Conservation (phyloP, 208 protist species). For the Leishmania major region DNA sequence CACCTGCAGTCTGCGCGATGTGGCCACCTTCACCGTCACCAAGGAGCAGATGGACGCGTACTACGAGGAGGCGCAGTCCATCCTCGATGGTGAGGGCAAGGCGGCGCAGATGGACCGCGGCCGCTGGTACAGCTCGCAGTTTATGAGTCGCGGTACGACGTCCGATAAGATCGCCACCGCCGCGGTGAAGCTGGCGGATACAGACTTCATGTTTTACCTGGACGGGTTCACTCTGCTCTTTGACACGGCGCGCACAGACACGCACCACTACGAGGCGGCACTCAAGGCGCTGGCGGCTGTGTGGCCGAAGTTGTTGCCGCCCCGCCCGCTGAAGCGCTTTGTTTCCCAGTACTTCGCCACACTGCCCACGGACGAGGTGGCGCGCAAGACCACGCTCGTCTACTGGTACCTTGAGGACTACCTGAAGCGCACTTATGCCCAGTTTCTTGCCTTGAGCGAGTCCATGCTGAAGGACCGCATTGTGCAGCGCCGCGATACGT, state of each 20-base stretch:
- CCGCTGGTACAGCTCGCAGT: slow-evolving; percentile 90
- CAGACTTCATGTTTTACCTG: slow-evolving; percentile 92
- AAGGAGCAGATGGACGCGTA: slow-evolving; percentile 88
- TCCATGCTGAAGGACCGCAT: slow-evolving; percentile 90
- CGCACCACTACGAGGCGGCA: slow-evolving; percentile 91
- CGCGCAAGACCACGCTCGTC: slow-evolving; percentile 70
- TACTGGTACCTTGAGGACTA: slow-evolving; percentile 94
- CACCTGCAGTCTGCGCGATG: slow-evolving; percentile 87
- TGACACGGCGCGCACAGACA: slow-evolving; percentile 87
- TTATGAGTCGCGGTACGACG: slow-evolving; percentile 85
- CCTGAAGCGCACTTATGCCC: slow-evolving; percentile 89
- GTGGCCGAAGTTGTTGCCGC: slow-evolving; percentile 88
- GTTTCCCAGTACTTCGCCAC: slow-evolving; percentile 92
- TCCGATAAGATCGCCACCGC: slow-evolving; percentile 88
- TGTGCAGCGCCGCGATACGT: slow-evolving; percentile 82
- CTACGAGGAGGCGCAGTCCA: slow-evolving; percentile 79
- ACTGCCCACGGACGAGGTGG: slow-evolving; percentile 68
- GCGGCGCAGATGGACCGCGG: slow-evolving; percentile 70
- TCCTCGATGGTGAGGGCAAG: slow-evolving; percentile 66
- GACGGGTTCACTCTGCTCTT: slow-evolving; percentile 91
- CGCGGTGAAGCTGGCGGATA: slow-evolving; percentile 90
- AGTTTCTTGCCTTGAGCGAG: slow-evolving; percentile 88
- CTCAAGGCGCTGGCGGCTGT: slow-evolving; percentile 87
- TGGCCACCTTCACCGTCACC: slow-evolving; percentile 65
- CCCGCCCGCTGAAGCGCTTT: slow-evolving; percentile 87